Evolutionary conservation across 495 filamentous ascomycete species (phyloP).

Genomic region (Aspergillus saccharolyticus): DNA sequence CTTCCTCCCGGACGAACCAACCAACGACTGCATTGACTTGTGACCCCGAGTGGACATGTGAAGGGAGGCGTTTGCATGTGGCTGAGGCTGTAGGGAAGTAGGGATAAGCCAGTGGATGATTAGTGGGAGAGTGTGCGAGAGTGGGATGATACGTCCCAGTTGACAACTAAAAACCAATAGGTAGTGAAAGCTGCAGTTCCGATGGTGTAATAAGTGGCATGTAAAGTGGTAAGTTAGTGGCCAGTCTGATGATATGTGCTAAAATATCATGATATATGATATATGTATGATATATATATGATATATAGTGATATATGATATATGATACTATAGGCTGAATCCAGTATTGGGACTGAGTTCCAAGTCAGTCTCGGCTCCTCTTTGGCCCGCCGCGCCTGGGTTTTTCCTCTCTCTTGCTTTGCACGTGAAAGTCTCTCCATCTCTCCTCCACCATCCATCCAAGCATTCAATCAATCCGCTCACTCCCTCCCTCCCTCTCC

Average conservation of each 20-base stretch:
- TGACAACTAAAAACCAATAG: too few species aligned
- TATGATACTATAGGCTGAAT: not conserved
- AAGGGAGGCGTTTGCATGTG: not conserved
- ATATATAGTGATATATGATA: not conserved
- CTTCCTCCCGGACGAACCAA: not conserved
- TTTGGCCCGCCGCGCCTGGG: not conserved
- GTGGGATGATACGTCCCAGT: too few species aligned
- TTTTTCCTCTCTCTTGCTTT: not conserved
- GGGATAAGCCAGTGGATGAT: too few species aligned
- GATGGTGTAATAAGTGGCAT: too few species aligned
- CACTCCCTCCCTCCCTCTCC: not conserved
- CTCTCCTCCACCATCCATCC: too few species aligned
- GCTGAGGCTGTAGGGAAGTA: too few species aligned
- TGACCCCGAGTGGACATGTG: not conserved
- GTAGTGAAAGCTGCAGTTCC: too few species aligned
- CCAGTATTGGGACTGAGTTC: not conserved
- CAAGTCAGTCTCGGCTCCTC: not conserved
- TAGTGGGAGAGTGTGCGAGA: too few species aligned
- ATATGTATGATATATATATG: too few species aligned
- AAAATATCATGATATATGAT: too few species aligned
- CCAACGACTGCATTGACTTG: not conserved
- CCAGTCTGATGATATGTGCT: not conserved
- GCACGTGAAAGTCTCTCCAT: slow-evolving; percentile 1
- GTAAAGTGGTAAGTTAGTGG: too few species aligned
- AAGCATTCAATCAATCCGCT: not conserved